phyloP scores from a whole-genome alignment of 2,329 filamentous ascomycete genomes.

The Leptosphaerulina australis region DNA sequence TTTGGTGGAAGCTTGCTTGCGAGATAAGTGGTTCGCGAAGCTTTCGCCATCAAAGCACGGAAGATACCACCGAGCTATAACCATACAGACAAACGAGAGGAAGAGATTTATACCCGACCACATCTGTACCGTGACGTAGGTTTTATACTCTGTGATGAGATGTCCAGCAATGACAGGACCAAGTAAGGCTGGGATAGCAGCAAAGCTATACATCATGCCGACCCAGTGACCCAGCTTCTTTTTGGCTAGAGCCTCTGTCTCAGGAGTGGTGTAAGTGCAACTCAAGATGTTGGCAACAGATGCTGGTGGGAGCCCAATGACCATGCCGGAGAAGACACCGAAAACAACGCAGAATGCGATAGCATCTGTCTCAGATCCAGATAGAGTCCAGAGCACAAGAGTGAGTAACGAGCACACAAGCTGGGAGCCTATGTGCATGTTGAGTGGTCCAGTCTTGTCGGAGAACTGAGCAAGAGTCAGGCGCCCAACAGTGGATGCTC shows the following conservation, averaged over 20 bases:
- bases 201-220: conserved; percentile 59
- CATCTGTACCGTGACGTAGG: conserved; percentile 54
- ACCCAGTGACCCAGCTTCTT: conserved; percentile 58
- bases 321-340: conserved; percentile 56
- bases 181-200: conserved; percentile 53
- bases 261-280: conserved; percentile 40
- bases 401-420: conserved; percentile 51
- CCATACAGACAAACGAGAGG: conserved; percentile 52
- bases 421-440: conserved; percentile 54
- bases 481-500: conserved; percentile 54
- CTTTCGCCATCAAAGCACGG: conserved; percentile 38
- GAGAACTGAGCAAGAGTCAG: conserved; percentile 53
- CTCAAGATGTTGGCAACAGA: conserved; percentile 55
- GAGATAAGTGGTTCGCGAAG: conserved; percentile 18
- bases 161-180: conserved; percentile 57
- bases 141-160: conserved; percentile 50
- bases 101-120: conserved; percentile 55
- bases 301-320: conserved; percentile 58
- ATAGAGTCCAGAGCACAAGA: conserved; percentile 53
- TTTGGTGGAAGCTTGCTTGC: conserved; percentile 7
- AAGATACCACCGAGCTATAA: conserved; percentile 39
- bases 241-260: conserved; percentile 36
- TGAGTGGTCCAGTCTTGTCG: conserved; percentile 53
- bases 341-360: conserved; percentile 58
- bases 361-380: conserved; percentile 46